These are phyloP conservation scores for Pseudozyma thailandica DNA, from an alignment of 1,284 basidiomycete genomes.

Conservation along the genomic window DNA sequence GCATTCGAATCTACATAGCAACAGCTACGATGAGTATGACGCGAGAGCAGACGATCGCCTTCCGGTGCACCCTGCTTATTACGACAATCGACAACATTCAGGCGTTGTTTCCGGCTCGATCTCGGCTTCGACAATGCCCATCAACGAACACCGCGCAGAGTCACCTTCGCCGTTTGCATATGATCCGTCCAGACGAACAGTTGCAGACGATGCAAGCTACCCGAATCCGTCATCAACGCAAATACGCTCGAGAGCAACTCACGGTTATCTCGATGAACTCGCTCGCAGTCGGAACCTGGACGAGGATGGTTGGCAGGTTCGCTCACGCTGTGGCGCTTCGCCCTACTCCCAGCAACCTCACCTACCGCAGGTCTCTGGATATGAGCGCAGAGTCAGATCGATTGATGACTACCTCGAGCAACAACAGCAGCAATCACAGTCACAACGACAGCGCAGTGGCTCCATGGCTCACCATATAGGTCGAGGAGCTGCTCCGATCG, in stretches of 20 bases:
- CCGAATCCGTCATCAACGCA: background rate
- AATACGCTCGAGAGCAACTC: constrained; percentile 4
- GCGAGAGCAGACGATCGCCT: background rate
- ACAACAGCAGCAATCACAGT: constrained; percentile 9
- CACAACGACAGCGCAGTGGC: constrained; percentile 13
- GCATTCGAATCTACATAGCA: background rate
- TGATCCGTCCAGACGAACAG: constrained; percentile 19
- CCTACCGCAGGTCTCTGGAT: background rate
- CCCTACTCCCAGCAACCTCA: constrained; percentile 2
- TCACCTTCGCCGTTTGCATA: constrained; percentile 47
- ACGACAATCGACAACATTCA: constrained; percentile 7
- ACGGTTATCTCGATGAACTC: constrained; percentile 15
- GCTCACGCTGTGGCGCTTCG: background rate
- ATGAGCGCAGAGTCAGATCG: constrained; percentile 25
- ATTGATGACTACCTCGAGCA: constrained; percentile 39
- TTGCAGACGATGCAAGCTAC: background rate
- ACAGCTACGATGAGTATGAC: background rate
- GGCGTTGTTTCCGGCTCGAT: background rate
- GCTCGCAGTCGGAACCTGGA: constrained; percentile 12
- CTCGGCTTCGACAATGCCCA: background rate
- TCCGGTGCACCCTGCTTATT: background rate
- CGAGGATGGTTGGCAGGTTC: background rate
- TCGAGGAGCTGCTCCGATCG: background rate
- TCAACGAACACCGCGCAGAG: constrained; percentile 5
- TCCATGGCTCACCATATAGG: constrained; percentile 16